Percentiles rank a stretch among this genome's conserved stretches.
Evolutionary conservation across 2,329 filamentous ascomycete species (phyloP).

Genomic region (Dothistroma septosporum): DNA sequence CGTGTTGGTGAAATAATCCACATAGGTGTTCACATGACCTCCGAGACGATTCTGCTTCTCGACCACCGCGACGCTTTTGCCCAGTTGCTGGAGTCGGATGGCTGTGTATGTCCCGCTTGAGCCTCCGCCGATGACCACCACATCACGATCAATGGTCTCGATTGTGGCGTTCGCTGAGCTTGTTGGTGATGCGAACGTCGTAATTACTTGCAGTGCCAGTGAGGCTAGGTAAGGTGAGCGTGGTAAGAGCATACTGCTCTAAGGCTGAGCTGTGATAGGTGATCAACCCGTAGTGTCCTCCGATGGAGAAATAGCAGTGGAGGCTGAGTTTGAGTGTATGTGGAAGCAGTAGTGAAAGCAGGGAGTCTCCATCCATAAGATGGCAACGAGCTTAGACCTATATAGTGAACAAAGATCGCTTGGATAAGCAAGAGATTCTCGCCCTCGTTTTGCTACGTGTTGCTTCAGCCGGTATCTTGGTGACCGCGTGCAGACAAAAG

Average conservation of each 20-base stretch:
- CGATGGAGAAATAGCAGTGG: no score
- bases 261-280: neutral
- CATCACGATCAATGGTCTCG: conserved; percentile 25
- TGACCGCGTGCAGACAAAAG: neutral
- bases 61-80: conserved; percentile 39
- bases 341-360: no score
- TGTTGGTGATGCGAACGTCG: neutral
- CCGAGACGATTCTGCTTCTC: conserved; percentile 42
- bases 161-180: neutral
- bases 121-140: conserved; percentile 43
- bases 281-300: no score
- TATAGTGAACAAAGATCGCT: no score
- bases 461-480: no score
- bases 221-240: neutral
- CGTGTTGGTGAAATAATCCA: conserved; percentile 34
- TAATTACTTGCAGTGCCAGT: neutral
- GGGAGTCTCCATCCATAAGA: no score
- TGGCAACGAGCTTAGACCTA: no score
- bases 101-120: conserved; percentile 41
- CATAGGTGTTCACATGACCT: conserved; percentile 47
- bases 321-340: no score
- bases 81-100: conserved; percentile 37
- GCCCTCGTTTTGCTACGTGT: neutral
- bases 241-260: neutral
- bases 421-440: neutral